Base-by-base conservation (phyloP, 2,329 filamentous ascomycete species). In the Monosporascus cannonballus region DNA sequence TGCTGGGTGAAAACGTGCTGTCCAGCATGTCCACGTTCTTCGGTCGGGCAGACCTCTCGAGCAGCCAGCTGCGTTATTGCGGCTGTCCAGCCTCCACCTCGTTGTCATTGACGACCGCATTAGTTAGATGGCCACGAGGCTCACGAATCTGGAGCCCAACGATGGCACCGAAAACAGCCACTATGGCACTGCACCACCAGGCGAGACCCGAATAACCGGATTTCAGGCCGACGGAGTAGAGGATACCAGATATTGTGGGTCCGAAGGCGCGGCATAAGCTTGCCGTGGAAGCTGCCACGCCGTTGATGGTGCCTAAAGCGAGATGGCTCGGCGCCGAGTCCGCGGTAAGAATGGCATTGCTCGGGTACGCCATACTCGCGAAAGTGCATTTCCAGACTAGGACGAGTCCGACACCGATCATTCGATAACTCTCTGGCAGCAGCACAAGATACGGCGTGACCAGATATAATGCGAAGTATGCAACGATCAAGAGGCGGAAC, bases 351-450 rank as follows among this genome's bases (percentile, higher is more conserved):
- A 97, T 95, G 11, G 87, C 87, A 60, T 92, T 91, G 63, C 88
- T 89, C 11, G 94, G 94, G 70, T 96, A 97, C 0, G 92, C 87
- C 71, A 96, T 85, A 46, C 90, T 92, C 61, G 93, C 85, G 62
- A 94, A 91, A 0, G 90, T 95, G 67, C 95, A 96, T 71, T 96
- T 97, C 85, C 89, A 90, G 59, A 96, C 80, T 11, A 97, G 79
- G 24, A 93, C 77, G 7, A 84, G 63, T 65, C 91, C 93, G 49
- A 96, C 84, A 24, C 87, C 89, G 2, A 84, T 73, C 73, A 89
- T 87, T 55, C 88, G 85, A 41, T 90, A 70, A 30, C 73, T 73
- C 17, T 84, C 76, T 1, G 94, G 93, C 1, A 96, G 80, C 6
- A 97, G 80, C 1, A 94, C 87, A 17, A 96, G 79, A 71, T 97